Evolutionary conservation across 768 basidiomycete genomes (phyloP).

Genomic region (Symmetrospora coprosmae): DNA sequence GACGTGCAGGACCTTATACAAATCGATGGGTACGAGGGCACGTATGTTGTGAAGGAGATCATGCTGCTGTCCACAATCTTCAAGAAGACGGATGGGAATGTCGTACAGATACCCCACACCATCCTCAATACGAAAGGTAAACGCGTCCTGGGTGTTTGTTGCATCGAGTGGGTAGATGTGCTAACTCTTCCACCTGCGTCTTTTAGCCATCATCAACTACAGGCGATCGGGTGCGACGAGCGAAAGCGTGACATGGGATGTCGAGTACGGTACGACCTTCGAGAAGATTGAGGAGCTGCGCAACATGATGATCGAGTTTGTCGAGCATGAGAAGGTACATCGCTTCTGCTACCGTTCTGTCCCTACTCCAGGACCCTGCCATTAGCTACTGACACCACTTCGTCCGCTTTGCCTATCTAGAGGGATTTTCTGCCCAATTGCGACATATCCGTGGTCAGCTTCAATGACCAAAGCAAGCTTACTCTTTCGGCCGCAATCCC

Average conservation of each 20-base stretch:
- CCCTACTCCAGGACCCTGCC: constrained; percentile 22
- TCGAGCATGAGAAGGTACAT: constrained; percentile 62
- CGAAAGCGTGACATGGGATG: constrained; percentile 69
- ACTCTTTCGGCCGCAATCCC: constrained; percentile 64
- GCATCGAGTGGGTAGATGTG: background rate
- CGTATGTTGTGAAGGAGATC: constrained; percentile 76
- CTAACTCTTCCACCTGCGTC: background rate
- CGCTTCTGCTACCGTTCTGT: constrained; percentile 58
- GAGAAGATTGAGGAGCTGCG: constrained; percentile 66
- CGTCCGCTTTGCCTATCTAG: background rate
- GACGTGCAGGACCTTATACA: constrained; percentile 52
- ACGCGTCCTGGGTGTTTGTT: constrained; percentile 50
- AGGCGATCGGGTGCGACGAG: constrained; percentile 50
- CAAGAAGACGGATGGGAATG: constrained; percentile 45
- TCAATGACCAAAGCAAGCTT: constrained; percentile 54
- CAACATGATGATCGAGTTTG: constrained; percentile 63
- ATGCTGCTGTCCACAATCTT: constrained; percentile 64
- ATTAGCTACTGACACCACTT: background rate
- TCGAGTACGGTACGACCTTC: constrained; percentile 61
- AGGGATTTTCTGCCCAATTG: background rate
- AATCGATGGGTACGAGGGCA: constrained; percentile 40
- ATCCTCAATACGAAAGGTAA: constrained; percentile 51
- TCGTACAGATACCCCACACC: constrained; percentile 55
- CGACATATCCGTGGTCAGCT: constrained; percentile 10
- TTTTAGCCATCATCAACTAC: constrained; percentile 17